These are phyloP conservation scores for Lachnellula occidentalis DNA, from an alignment of 2,329 filamentous ascomycete genomes.

Conservation along the genomic window DNA sequence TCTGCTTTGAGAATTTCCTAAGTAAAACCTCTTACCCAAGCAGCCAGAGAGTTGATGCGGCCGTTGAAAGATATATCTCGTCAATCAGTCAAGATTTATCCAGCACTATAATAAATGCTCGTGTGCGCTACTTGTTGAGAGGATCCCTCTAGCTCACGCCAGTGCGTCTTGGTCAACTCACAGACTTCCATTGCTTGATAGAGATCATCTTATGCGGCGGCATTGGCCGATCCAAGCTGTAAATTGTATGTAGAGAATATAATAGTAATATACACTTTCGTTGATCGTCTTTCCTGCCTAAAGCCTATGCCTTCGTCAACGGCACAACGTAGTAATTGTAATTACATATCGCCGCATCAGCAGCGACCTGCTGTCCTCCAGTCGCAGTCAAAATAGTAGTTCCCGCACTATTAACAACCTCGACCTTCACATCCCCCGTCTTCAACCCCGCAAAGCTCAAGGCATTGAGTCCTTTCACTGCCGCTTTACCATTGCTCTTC, in stretches of 20 bases:
- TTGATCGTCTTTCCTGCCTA: no score
- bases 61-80: conserved; percentile 60
- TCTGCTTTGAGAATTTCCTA: conserved; percentile 71
- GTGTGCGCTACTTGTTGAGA: conserved; percentile 63
- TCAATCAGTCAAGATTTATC: conserved; percentile 58
- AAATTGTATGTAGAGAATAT: no score
- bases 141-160: no score
- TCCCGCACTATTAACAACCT: conserved; percentile 3
- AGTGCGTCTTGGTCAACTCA: no score
- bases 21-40: conserved; percentile 61
- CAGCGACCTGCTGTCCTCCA: conserved; percentile 5
- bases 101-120: conserved; percentile 66
- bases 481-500: neutral
- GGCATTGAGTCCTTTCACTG: conserved; percentile 11
- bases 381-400: conserved; percentile 5
- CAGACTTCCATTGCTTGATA: no score
- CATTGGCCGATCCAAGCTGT: no score
- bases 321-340: conserved; percentile 11
- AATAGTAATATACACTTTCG: no score
- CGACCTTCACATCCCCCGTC: conserved; percentile 10
- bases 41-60: conserved; percentile 52
- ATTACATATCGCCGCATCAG: conserved; percentile 9
- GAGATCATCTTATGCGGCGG: no score
- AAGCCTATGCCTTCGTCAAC: no score
- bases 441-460: conserved; percentile 13